phyloP scores from a whole-genome alignment of 2,329 filamentous ascomycete species.

The Thelonectria blattea region DNA sequence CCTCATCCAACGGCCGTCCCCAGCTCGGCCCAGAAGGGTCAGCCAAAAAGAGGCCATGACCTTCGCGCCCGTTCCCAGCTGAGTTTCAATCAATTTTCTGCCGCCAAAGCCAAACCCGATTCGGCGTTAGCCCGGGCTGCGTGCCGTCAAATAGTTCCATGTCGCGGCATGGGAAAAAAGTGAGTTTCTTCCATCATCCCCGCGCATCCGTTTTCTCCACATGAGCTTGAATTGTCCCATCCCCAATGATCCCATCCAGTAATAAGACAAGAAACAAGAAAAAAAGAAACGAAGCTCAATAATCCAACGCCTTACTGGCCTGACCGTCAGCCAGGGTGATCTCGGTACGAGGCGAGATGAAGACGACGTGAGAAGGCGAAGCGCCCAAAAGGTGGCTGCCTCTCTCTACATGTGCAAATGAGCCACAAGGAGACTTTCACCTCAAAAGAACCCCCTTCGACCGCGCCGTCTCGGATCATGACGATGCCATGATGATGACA shows the following conservation, averaged over 20 bases:
- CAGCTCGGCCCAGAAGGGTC: no score
- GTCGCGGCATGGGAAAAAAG: background rate
- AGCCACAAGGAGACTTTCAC: background rate
- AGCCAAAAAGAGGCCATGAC: background rate
- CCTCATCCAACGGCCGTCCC: no score
- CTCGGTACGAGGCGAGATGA: background rate
- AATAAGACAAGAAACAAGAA: background rate
- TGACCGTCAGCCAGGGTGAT: background rate
- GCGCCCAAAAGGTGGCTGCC: background rate
- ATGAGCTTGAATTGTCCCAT: background rate
- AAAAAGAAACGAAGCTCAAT: background rate
- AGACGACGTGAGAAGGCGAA: background rate
- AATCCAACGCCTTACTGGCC: background rate
- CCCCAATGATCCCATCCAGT: no score
- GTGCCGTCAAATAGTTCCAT: slow-evolving; percentile 29
- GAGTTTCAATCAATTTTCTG: background rate
- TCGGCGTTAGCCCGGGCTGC: slow-evolving; percentile 18
- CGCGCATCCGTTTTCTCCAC: slow-evolving; percentile 9
- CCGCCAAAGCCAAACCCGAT: background rate
- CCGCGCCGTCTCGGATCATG: background rate
- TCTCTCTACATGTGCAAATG: background rate
- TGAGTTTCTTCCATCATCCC: no score
- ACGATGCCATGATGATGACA: background rate
- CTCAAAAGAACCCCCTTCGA: background rate
- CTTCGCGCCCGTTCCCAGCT: background rate